Evolutionary conservation across 2,329 filamentous ascomycete species (phyloP), one percentile per base, ranked within the genome.

Genomic region (Colletotrichum higginsianum): DNA sequence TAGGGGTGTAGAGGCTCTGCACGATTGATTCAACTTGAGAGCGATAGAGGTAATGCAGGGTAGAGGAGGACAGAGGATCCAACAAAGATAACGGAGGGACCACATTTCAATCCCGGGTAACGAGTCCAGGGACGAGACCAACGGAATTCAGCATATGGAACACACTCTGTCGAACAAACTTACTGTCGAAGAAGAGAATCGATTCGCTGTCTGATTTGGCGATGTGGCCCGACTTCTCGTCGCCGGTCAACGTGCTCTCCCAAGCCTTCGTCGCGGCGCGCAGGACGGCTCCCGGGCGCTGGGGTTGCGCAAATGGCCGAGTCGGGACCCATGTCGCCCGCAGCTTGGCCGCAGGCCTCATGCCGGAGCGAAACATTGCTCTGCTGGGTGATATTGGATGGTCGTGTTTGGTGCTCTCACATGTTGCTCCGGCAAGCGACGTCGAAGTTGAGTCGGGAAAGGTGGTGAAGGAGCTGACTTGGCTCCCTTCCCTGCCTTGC

Each of bases 171-270:
- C 11, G 23, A 16, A 35, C 35, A 1, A 46, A 78, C 90, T 79
- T 82, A 95, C 93, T 97, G 79, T 97, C 95, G 78, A 98, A 92
- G 84, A 97, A 99, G 8, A 98, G 82, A 56, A 98, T 91, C 0
- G 92, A 92, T 83, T 98, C 94, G 76, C 95, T 93, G 1, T 91
- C 84, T 3, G 86, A 87, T 13, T 93, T 88, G n/a, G 88, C 85
- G 75, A 98, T 98, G 77, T 98, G 95, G 0, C 96, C 96, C 12
- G 90, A 90, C 74, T 93, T 90, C 76, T 93, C 87, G 75, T 90
- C 89, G 62, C 88, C 89, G 13, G 86, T 81, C 66, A 82, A 78
- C 26, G 83, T 82, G 35, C 82, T 87, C 76, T 85, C 81, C 82
- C 82, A 86, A 63, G 80, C 77, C 72, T 77, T 75, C 49, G 62